Conservation (phyloP, 495 filamentous ascomycete genomes). For the Zalerion maritima region DNA sequence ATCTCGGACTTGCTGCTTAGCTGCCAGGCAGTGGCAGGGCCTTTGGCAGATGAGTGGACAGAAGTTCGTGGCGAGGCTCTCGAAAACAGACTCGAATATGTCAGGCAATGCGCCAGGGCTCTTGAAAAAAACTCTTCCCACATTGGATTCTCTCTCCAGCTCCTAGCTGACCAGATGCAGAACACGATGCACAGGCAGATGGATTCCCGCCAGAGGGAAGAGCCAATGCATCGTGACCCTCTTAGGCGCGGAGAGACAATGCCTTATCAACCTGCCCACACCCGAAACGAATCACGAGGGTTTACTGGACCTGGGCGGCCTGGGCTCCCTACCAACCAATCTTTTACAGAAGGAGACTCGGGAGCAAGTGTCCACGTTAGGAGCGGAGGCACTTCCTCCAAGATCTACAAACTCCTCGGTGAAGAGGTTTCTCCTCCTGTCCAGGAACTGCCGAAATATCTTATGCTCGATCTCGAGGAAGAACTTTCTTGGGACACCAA, state of each 20-base stretch:
- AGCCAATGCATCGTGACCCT: conserved; percentile 20
- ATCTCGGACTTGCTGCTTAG: conserved; percentile 76
- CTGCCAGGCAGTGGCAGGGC: conserved; percentile 77
- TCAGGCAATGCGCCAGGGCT: conserved; percentile 58
- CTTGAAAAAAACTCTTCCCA: conserved; percentile 78
- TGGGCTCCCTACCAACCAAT: conserved; percentile 39
- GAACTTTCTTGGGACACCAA: conserved; percentile 86
- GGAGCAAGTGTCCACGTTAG: conserved; percentile 44
- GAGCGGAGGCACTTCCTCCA: conserved; percentile 52
- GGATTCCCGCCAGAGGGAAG: conserved; percentile 24
- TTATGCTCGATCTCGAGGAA: conserved; percentile 77
- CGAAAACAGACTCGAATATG: conserved; percentile 72
- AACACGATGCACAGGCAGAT: conserved; percentile 28
- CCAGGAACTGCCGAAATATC: conserved; percentile 69
- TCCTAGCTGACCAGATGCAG: conserved; percentile 66
- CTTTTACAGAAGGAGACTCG: conserved; percentile 51
- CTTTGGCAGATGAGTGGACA: conserved; percentile 89
- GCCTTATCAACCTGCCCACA: conserved; percentile 30
- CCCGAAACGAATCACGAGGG: conserved; percentile 31
- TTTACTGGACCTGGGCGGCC: conserved; percentile 16
- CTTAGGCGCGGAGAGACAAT: conserved; percentile 29
- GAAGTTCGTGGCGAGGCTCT: conserved; percentile 79
- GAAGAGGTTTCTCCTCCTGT: conserved; percentile 51
- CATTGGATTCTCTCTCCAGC: conserved; percentile 71
- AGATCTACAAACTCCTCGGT: conserved; percentile 79